Evolutionary conservation across 805 yeast genomes (phyloP).

Genomic region (Peterozyma xylosa): DNA sequence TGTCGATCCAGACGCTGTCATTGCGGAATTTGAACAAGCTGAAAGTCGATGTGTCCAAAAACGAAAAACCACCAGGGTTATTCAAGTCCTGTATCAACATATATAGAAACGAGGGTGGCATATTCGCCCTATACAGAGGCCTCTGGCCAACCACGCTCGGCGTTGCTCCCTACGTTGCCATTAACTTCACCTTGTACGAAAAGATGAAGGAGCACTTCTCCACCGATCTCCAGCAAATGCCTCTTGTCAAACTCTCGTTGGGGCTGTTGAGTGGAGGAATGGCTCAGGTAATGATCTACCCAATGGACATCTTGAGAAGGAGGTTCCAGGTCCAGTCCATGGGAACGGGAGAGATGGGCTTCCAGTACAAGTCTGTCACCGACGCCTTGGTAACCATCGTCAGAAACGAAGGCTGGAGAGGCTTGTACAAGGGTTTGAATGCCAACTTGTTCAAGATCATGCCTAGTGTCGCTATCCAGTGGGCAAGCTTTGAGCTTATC

Average conservation of each 20-base stretch:
- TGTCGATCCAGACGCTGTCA: conserved; percentile 81
- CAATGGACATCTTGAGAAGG: conserved; percentile 82
- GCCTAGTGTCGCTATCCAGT: conserved; percentile 93
- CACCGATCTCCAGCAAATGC: conserved; percentile 14
- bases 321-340: conserved; percentile 87
- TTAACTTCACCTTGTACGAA: conserved; percentile 88
- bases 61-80: conserved; percentile 62
- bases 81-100: conserved; percentile 47
- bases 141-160: conserved; percentile 87
- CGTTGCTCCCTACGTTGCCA: conserved; percentile 93
- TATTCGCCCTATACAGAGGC: conserved; percentile 74
- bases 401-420: conserved; percentile 62
- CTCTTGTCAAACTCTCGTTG: conserved; percentile 52
- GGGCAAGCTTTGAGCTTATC: conserved; percentile 77
- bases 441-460: conserved; percentile 86
- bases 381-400: conserved; percentile 71
- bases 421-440: conserved; percentile 65
- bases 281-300: conserved; percentile 87
- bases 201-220: conserved; percentile 55
- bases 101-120: conserved; percentile 74
- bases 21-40: conserved; percentile 40
- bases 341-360: conserved; percentile 73
- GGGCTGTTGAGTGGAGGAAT: conserved; percentile 88
- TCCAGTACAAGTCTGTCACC: conserved; percentile 66
- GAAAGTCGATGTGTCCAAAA: conserved; percentile 20